Evolutionary conservation across 1,284 basidiomycete species (phyloP).

Genomic region (Polyporus tsugae): DNA sequence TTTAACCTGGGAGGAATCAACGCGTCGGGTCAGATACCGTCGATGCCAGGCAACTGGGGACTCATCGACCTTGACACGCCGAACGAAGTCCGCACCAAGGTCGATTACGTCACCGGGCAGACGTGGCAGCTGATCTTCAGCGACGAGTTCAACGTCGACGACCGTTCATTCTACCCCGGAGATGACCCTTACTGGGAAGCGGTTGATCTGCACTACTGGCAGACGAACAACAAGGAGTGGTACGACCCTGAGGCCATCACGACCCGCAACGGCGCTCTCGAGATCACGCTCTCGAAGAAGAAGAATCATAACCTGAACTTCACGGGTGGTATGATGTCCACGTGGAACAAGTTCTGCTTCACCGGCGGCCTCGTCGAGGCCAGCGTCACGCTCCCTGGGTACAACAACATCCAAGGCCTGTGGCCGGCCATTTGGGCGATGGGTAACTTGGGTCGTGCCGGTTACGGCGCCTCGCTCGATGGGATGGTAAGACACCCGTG

Average conservation of each 20-base stretch:
- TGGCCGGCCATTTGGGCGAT: slow-evolving; percentile 66
- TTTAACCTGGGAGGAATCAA: slow-evolving; percentile 88
- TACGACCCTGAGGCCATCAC: slow-evolving; percentile 84
- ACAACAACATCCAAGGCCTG: slow-evolving; percentile 58
- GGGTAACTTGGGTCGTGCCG: slow-evolving; percentile 66
- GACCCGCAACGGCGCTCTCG: slow-evolving; percentile 81
- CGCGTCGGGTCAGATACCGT: slow-evolving; percentile 75
- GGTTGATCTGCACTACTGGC: slow-evolving; percentile 76
- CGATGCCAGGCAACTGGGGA: slow-evolving; percentile 69
- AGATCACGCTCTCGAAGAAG: slow-evolving; percentile 78
- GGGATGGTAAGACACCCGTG: slow-evolving; percentile 48
- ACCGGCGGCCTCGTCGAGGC: slow-evolving; percentile 83
- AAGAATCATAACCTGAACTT: slow-evolving; percentile 80
- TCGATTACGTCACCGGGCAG: slow-evolving; percentile 59
- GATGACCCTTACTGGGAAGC: slow-evolving; percentile 77
- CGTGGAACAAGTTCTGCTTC: slow-evolving; percentile 96
- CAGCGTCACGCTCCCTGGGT: slow-evolving; percentile 85
- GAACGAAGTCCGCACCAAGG: slow-evolving; percentile 61
- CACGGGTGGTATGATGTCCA: slow-evolving; percentile 73
- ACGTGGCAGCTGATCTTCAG: slow-evolving; percentile 80
- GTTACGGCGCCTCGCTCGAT: slow-evolving; percentile 67
- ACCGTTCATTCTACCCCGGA: slow-evolving; percentile 79
- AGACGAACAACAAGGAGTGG: slow-evolving; percentile 69
- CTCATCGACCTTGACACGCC: slow-evolving; percentile 86
- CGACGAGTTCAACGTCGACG: slow-evolving; percentile 89